These are phyloP conservation scores for Sporothrix variecibatus DNA, from an alignment of 2,329 filamentous ascomycete genomes.

Conservation along the genomic window DNA sequence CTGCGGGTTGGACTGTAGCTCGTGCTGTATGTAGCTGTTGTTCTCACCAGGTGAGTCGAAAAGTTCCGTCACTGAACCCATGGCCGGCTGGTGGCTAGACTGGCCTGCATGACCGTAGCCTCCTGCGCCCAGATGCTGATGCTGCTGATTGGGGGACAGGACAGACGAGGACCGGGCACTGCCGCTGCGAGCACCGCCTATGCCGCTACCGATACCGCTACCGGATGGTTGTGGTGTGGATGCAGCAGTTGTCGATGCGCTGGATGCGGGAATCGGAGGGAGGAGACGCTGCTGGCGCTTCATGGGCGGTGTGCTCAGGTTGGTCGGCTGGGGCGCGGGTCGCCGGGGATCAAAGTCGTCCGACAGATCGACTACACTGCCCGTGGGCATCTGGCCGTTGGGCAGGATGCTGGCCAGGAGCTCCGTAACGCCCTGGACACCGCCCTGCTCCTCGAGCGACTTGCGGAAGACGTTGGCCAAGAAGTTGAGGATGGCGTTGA, in stretches of 20 bases:
- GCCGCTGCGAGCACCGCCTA: not conserved
- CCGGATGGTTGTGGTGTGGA: not conserved
- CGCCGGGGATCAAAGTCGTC: slow-evolving; percentile 59
- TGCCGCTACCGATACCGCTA: not conserved
- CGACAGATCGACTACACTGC: slow-evolving; percentile 60
- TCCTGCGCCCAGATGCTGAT: slow-evolving; percentile 35
- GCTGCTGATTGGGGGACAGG: slow-evolving; percentile 30
- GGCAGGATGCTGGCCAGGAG: slow-evolving; percentile 78
- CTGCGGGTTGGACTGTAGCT: slow-evolving; percentile 59
- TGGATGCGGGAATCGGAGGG: slow-evolving; percentile 50
- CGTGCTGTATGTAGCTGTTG: slow-evolving; percentile 54
- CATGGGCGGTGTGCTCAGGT: slow-evolving; percentile 43
- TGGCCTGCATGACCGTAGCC: slow-evolving; percentile 3
- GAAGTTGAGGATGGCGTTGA: slow-evolving; percentile 98
- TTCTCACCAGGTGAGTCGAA: slow-evolving; percentile 54
- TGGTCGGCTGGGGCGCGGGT: slow-evolving; percentile 38
- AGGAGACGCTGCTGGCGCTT: slow-evolving; percentile 58
- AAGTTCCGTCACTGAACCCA: slow-evolving; percentile 62
- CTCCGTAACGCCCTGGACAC: slow-evolving; percentile 75
- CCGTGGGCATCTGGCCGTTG: slow-evolving; percentile 48
- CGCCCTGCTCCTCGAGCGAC: slow-evolving; percentile 81
- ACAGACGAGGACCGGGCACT: slow-evolving; percentile 21
- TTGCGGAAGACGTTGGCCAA: slow-evolving; percentile 95
- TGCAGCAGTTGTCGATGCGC: slow-evolving; percentile 25
- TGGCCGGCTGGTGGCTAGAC: slow-evolving; percentile 32